Base-by-base conservation (phyloP, 164 flowering plant species). In the Vitis labrusca region DNA sequence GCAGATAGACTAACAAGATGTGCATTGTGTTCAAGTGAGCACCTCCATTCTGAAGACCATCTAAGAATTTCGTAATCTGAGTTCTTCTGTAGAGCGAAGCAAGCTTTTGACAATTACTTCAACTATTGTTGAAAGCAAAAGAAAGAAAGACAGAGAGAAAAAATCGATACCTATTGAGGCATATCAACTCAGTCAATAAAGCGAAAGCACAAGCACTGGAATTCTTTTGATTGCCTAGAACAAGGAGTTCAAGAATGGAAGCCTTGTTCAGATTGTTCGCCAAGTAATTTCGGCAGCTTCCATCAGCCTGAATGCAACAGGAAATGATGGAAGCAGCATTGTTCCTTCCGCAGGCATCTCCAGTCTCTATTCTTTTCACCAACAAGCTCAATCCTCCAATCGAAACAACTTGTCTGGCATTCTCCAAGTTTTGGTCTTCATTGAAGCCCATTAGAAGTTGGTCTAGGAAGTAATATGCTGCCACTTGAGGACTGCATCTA, bases 361-460 rank as follows among this genome's bases (percentile, higher is more conserved):
- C 95, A 9, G 29, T 73, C 19, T 84, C 88, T 13, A 88, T 73
- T 52, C 76, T 77, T 71, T 62, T 76, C 63, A 79, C 67, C 27
- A 90, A 68, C 69, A 88, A 76, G 48, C 71, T 78, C 65, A 90
- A 69, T 14, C 91, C 95, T 52, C 95, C 95, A 11, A 83, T 79
- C 1, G 88, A 71, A 17, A 90, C 77, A 14, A 88, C 77, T 49
- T 83, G 82, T 57, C 80, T 76, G 3, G 89, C 89, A 76, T 88
- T 90, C 76, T 86, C 91, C 3, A 77, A 50, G 75, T 84, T 88
- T 57, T 75, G 77, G 58, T 84, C 92, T 59, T 83, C 85, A 61
- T 84, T 82, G 59, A 83, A 88, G 50, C 95, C 91, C 0, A 78
- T 79, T 23, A 90, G 74, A 66, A 90, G 88, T 65, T 86, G 88